These are phyloP conservation scores for Debaryomyces subglobosus DNA, from an alignment of 1,139 yeast genomes.

Conservation along the genomic window DNA sequence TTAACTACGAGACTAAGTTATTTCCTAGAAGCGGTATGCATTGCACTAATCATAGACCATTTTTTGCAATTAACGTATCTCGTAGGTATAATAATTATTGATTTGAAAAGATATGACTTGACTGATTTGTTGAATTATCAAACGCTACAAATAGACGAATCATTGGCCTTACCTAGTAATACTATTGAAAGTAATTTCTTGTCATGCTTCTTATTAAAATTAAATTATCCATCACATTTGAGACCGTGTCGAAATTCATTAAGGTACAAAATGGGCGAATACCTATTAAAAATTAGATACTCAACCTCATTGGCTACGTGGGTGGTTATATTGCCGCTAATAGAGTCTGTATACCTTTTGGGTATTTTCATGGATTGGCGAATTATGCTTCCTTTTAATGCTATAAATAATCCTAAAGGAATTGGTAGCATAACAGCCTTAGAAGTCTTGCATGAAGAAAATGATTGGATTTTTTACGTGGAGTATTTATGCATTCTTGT, in stretches of 20 bases:
- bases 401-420: slow-evolving; percentile 21
- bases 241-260: slow-evolving; percentile 25
- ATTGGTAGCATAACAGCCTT: slow-evolving; percentile 21
- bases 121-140: slow-evolving; percentile 45
- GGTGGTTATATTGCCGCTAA: slow-evolving; percentile 19
- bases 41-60: slow-evolving; percentile 58
- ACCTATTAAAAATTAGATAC: slow-evolving; percentile 36
- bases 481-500: slow-evolving; percentile 32
- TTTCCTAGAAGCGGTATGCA: slow-evolving; percentile 21
- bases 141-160: neutral
- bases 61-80: slow-evolving; percentile 64
- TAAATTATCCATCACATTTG: slow-evolving; percentile 17
- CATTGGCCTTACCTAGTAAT: neutral
- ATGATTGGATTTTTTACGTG: slow-evolving; percentile 32
- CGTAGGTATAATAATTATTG: slow-evolving; percentile 66
- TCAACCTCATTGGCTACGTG: slow-evolving; percentile 28
- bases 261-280: slow-evolving; percentile 37
- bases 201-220: slow-evolving; percentile 28
- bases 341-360: slow-evolving; percentile 22
- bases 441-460: slow-evolving; percentile 20
- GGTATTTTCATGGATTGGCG: slow-evolving; percentile 30
- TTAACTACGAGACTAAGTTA: slow-evolving; percentile 21
- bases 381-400: slow-evolving; percentile 27
- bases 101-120: slow-evolving; percentile 63
- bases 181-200: slow-evolving; percentile 29